Percentiles rank a stretch among this genome's conserved stretches.
Conservation (phyloP, 768 basidiomycete genomes). For the Mycena galericulata region DNA sequence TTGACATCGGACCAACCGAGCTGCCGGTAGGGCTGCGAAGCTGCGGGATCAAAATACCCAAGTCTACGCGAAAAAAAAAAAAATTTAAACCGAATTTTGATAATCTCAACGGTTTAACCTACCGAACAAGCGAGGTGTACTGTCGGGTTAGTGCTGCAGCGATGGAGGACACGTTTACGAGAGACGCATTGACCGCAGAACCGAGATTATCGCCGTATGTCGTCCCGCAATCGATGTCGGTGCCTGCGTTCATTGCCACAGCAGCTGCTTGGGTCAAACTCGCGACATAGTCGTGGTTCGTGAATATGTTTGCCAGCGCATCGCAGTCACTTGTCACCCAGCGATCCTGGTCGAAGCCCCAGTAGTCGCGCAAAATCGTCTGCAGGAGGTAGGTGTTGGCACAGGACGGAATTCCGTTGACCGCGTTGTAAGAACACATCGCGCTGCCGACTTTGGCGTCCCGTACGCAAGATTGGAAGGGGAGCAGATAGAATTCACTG, state of each 20-base stretch:
- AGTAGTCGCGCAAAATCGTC: slow-evolving; percentile 61
- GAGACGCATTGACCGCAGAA: slow-evolving; percentile 59
- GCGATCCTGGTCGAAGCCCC: slow-evolving; percentile 62
- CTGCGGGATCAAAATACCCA: slow-evolving; percentile 68
- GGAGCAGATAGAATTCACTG: slow-evolving; percentile 65
- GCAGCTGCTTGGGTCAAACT: slow-evolving; percentile 62
- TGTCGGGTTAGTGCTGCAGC: slow-evolving; percentile 57
- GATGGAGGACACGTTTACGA: slow-evolving; percentile 59
- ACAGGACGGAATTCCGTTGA: slow-evolving; percentile 70
- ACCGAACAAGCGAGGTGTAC: slow-evolving; percentile 68
- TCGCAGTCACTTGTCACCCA: slow-evolving; percentile 73
- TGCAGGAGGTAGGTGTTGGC: slow-evolving; percentile 66
- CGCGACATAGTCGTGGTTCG: slow-evolving; percentile 60
- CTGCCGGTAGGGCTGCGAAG: slow-evolving; percentile 62
- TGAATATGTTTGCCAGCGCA: slow-evolving; percentile 62
- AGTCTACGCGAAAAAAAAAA: slow-evolving; percentile 48
- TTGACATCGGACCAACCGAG: slow-evolving; percentile 63
- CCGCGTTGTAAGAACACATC: slow-evolving; percentile 75
- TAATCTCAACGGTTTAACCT: slow-evolving; percentile 30
- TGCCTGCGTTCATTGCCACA: slow-evolving; percentile 62
- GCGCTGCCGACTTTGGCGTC: slow-evolving; percentile 71
- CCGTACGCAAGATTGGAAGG: slow-evolving; percentile 70
- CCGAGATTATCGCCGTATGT: slow-evolving; percentile 59
- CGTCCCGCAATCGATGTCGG: slow-evolving; percentile 67
- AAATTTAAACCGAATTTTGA: background rate